Evolutionary conservation across 768 basidiomycete species (phyloP), one percentile per base, ranked within the genome.

Genomic region (Phlebiopsis flavidoalba): DNA sequence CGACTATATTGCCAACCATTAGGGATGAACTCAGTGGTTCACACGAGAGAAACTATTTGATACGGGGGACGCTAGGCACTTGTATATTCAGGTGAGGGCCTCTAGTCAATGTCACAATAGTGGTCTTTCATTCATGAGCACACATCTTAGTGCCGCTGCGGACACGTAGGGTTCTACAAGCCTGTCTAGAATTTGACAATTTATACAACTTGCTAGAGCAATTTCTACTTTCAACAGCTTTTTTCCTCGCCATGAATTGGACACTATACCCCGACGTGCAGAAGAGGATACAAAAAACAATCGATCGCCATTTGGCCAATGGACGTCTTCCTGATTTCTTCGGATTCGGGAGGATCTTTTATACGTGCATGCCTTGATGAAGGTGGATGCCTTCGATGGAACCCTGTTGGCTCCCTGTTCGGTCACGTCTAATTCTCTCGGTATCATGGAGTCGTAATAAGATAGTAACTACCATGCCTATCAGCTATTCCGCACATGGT

Each of bases 161-260:
- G 52, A 60, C 31, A 60, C 60, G 15, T 5, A 60, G 37, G 17
- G 3, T 22, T 31, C 3, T 24, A 26, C 8, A 14, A 26, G 10
- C 8, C 7, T 8, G 19, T 4, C 24, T 26, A 3, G 26, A 21
- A n/a, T 3, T 10, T 19, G 1, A 52, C 24, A 12, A 3, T 35
- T 31, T 22, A 5, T n/a, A 17, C 22, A 8, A 12, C 10, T 24
- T 8, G 8, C 14, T 33, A 53, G 53, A 53, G 33, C 33, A n/a
- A 21, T 66, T 0, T 69, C 72, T 6, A 64, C 71, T 0, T 40
- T 75, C 22, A 63, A 61, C 1, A 67, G 73, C 7, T 75, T 76
- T 52, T n/a, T 48, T 64, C 22, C 53, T 62, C 3, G 64, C 64
- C 12, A 59, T 64, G 64, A n/a, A n/a, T n/a, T n/a, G n/a, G n/a